A percentile compares a stretch with the other conserved stretches of the same genome.
These are phyloP conservation scores for Magnaporthales sp. DNA, from an alignment of 2,329 filamentous ascomycete genomes.

Conservation along the genomic window DNA sequence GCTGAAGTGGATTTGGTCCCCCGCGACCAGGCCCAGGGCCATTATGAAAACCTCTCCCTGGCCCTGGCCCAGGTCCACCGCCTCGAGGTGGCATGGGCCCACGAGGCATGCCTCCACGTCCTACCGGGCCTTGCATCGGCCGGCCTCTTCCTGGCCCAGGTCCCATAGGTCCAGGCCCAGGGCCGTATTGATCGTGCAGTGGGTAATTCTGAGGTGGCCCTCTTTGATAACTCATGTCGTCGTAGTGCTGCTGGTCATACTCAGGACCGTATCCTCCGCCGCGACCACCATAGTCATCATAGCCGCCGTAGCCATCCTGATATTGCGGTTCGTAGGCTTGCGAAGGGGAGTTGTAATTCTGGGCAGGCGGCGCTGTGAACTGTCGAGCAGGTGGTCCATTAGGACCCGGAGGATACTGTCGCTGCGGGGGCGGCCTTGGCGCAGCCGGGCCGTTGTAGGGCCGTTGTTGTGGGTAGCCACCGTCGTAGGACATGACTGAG, in stretches of 20 bases:
- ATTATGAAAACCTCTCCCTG: slow-evolving; percentile 23
- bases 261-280: slow-evolving; percentile 16
- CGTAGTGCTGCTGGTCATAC: slow-evolving; percentile 24
- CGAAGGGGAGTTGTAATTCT: slow-evolving; percentile 37
- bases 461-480: slow-evolving; percentile 35
- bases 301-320: slow-evolving; percentile 25
- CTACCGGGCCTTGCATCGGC: slow-evolving; percentile 21
- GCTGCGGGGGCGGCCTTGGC: slow-evolving; percentile 30
- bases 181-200: slow-evolving; percentile 36
- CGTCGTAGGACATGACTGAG: slow-evolving; percentile 40
- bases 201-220: slow-evolving; percentile 30
- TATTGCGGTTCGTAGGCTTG: slow-evolving; percentile 31
- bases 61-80: slow-evolving; percentile 20
- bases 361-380: slow-evolving; percentile 21
- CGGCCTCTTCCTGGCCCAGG: slow-evolving; percentile 26
- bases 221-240: slow-evolving; percentile 31
- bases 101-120: slow-evolving; percentile 28
- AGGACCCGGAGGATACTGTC: slow-evolving; percentile 22
- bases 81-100: slow-evolving; percentile 32
- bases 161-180: slow-evolving; percentile 16
- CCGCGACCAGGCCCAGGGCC: slow-evolving; percentile 26
- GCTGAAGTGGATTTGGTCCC: slow-evolving; percentile 22
- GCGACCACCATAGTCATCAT: slow-evolving; percentile 19
- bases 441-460: slow-evolving; percentile 38
- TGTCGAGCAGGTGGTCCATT: slow-evolving; percentile 20